Evolutionary conservation across 805 yeast species (phyloP), one percentile per base, ranked within the genome.

Genomic region (Lachancea thermotolerans): DNA sequence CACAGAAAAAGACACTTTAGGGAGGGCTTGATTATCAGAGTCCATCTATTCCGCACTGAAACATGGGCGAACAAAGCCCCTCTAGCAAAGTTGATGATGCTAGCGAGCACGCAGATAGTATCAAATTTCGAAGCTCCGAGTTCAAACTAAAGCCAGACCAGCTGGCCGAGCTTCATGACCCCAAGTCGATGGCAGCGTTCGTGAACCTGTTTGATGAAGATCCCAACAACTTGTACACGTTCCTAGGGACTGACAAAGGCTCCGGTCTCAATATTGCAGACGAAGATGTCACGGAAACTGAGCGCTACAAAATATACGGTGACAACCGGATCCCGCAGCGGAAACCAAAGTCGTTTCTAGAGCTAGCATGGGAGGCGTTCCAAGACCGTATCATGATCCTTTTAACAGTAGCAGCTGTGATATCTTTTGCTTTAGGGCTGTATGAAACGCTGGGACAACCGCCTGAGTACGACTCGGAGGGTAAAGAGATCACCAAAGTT

Each of bases 361-460:
- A 61, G 48, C 71, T 93, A 35, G 81, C 93, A 53, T 79, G 76
- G 70, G 86, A 85, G 55, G 96, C 97, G 2, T 68, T 93, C 68
- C 81, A 90, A 48, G 99, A 93, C 64, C 87, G 89, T 64, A 95
- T 93, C 16, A 73, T 95, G 64, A 82, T 93, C 45, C 69, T 95
- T 52, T 73, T 93, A 55, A 71, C 86, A 1, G 73, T 85, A 1
- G 97, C 97, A 0, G 99, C 99, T 2, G 68, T 88, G 2, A 78
- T 93, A 3, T 89, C 98, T 0, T 73, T 93, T 41, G 91, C 95
- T 0, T 68, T 93, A 41, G 99, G 99, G 0, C 71, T 93, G 7
- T 93, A 93, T 62, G 95, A 93, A 66, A 81, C 95, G 1, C 84
- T 89, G 68, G 96, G 95, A 35, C 85, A 85, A 52, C 89, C 83